Evolutionary conservation across 2,329 filamentous ascomycete species (phyloP).

Genomic region (Calcarisporium arbuscula): DNA sequence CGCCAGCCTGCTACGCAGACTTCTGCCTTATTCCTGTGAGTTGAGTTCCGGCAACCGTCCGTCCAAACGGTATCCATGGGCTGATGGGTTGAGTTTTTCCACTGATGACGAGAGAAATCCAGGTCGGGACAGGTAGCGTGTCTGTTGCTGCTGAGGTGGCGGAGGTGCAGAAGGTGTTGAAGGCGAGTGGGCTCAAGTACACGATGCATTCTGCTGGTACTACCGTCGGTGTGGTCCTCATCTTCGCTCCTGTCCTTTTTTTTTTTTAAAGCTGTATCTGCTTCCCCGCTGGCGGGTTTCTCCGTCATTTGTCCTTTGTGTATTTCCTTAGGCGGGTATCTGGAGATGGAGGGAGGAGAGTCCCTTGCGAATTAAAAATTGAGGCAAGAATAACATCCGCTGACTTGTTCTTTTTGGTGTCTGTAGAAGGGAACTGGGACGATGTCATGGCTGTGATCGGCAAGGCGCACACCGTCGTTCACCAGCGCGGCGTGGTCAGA

Average conservation of each 20-base stretch:
- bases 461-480: slow-evolving; percentile 75
- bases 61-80: background rate
- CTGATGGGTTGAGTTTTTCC: too few relatives aligned
- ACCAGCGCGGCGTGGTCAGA: slow-evolving; percentile 68
- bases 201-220: slow-evolving; percentile 92
- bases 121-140: slow-evolving; percentile 73
- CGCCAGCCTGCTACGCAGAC: slow-evolving; percentile 73
- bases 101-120: too few relatives aligned
- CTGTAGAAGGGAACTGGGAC: slow-evolving; percentile 84
- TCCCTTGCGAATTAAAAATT: background rate
- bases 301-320: too few relatives aligned
- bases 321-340: too few relatives aligned
- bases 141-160: slow-evolving; percentile 82
- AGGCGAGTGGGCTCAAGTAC: slow-evolving; percentile 73
- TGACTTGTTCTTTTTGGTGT: background rate
- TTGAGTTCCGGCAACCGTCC: slow-evolving; percentile 9
- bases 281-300: background rate
- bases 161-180: slow-evolving; percentile 78
- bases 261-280: background rate
- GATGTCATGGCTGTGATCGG: slow-evolving; percentile 78
- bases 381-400: background rate
- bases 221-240: slow-evolving; percentile 80
- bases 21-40: slow-evolving; percentile 82
- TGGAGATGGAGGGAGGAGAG: too few relatives aligned
- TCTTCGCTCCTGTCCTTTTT: slow-evolving; percentile 14